phyloP scores from a whole-genome alignment of 805 yeast genomes.

The Zygoascus ofunaensis region DNA sequence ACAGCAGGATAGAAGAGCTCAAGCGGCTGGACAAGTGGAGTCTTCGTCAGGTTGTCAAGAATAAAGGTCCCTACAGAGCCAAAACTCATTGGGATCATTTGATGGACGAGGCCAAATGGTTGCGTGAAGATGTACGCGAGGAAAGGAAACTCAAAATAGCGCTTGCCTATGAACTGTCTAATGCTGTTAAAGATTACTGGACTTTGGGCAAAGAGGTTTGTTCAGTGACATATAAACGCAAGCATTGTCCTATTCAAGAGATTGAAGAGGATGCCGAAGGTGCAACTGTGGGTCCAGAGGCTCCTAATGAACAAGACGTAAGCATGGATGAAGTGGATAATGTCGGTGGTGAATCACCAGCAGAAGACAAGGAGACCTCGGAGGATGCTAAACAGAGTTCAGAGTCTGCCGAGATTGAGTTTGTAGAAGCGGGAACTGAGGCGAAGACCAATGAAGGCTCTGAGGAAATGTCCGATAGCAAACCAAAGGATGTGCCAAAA shows the following conservation, averaged over 20 bases:
- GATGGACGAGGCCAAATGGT: slow-evolving; percentile 74
- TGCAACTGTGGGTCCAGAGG: slow-evolving; percentile 6
- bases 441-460: slow-evolving; percentile 8
- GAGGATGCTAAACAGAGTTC: not conserved
- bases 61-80: slow-evolving; percentile 51
- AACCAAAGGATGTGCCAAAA: not conserved
- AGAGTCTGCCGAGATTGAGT: slow-evolving; percentile 6
- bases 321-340: slow-evolving; percentile 6
- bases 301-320: slow-evolving; percentile 9
- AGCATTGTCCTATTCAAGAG: slow-evolving; percentile 28
- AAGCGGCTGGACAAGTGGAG: slow-evolving; percentile 87
- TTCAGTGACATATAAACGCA: slow-evolving; percentile 44
- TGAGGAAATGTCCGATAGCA: slow-evolving; percentile 16
- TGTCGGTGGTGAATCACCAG: not conserved
- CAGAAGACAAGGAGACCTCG: not conserved
- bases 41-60: slow-evolving; percentile 69
- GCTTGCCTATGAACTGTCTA: slow-evolving; percentile 59
- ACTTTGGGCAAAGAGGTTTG: slow-evolving; percentile 53
- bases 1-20: slow-evolving; percentile 85
- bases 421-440: slow-evolving; percentile 6
- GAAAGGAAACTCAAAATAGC: slow-evolving; percentile 60
- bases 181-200: slow-evolving; percentile 73
- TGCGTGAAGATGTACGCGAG: slow-evolving; percentile 69
- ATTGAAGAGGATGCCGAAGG: slow-evolving; percentile 7
- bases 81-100: slow-evolving; percentile 64